Evolutionary conservation across 495 filamentous ascomycete species (phyloP).

Genomic region (Letharia lupina): DNA sequence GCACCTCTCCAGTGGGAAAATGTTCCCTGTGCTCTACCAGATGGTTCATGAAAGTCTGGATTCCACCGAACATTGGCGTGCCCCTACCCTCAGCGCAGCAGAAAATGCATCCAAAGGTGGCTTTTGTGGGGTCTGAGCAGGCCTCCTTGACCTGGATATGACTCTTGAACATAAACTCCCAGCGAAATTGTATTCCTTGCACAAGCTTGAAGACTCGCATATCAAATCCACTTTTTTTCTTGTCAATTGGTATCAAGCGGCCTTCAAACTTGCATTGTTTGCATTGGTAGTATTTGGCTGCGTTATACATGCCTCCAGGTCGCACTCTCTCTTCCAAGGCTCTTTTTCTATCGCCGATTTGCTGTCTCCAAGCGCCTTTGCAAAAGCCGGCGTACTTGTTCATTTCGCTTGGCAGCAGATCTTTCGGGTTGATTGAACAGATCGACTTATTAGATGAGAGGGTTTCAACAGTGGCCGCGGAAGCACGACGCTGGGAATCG

Average conservation of each 20-base stretch:
- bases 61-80: slow-evolving; percentile 32
- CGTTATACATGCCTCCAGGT: slow-evolving; percentile 34
- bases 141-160: slow-evolving; percentile 33
- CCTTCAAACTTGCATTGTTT: slow-evolving; percentile 38
- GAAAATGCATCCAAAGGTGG: slow-evolving; percentile 40
- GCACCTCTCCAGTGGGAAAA: slow-evolving; percentile 27
- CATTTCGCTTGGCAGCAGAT: slow-evolving; percentile 31
- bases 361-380: slow-evolving; percentile 43
- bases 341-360: slow-evolving; percentile 34
- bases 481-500: slow-evolving; percentile 18
- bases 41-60: slow-evolving; percentile 40
- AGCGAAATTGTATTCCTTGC: slow-evolving; percentile 39
- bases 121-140: slow-evolving; percentile 17
- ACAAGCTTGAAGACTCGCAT: slow-evolving; percentile 24
- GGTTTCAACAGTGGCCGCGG: slow-evolving; percentile 12
- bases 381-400: slow-evolving; percentile 45
- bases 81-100: slow-evolving; percentile 36
- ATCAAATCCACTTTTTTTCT: slow-evolving; percentile 29
- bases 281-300: slow-evolving; percentile 35
- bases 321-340: slow-evolving; percentile 32
- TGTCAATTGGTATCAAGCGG: slow-evolving; percentile 25
- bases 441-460: slow-evolving; percentile 14
- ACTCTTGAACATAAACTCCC: slow-evolving; percentile 44
- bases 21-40: slow-evolving; percentile 30
- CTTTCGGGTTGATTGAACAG: slow-evolving; percentile 20